Base-by-base conservation (phyloP, 1,139 yeast genomes). In the Suhomyces guaymorum region DNA sequence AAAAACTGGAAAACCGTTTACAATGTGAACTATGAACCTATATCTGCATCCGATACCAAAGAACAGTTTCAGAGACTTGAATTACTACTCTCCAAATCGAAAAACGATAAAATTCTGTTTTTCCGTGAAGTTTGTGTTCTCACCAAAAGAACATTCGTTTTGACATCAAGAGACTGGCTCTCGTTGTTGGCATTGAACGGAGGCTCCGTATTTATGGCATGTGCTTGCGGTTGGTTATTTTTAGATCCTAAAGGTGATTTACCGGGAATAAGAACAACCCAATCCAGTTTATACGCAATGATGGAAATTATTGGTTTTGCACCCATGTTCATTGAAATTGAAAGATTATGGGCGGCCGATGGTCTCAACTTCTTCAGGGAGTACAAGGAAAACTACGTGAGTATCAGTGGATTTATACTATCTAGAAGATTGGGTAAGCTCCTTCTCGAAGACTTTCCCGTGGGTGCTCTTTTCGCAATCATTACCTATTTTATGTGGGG, bases 401-500 rank as follows among this genome's bases (percentile, higher is more conserved):
- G 52, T 19, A 41, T 51, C 11, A 39, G 48, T 2, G 60, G 60
- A 0, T 55, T 51, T 24, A 42, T 55, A 4, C 30, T 52, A 5
- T 50, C 56, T 4, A 37, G 60, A 17, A 34, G 58, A 16, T 33
- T 55, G 26, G 57, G 56, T 4, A 53, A 52, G 30, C 30, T 54
- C 14, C 19, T 50, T 10, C 37, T 52, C 11, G 59, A 54, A 30
- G 59, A 54, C 26, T 27, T 54, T 7, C 60, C 60, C 3, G 44
- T 52, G 13, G 44, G 45, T 8, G 37, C 51, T 8, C 33, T 54
- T 7, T 55, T 51, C 32, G 44, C 57, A 4, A 33, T 43, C 4
- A 45, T 52, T 13, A 48, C 59, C 2, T 55, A 50, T 38, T 55
- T 54, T 30, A 51, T 55, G 57, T 50, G 55, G 55, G 59, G 56